Evolutionary conservation across 768 basidiomycete species (phyloP).

Genomic region (Pulveroboletus sp.): DNA sequence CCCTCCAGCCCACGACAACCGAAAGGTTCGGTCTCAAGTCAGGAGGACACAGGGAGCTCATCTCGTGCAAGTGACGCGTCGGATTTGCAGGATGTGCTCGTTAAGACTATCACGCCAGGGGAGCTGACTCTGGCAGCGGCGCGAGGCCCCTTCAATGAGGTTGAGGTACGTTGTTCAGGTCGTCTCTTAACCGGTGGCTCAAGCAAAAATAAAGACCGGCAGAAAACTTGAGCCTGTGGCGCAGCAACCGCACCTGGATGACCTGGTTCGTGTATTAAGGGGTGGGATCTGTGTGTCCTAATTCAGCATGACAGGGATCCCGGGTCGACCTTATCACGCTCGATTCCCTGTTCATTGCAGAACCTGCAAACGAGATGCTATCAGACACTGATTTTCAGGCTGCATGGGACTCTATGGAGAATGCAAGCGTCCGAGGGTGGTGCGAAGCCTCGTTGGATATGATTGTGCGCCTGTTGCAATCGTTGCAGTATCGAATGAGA

Average conservation of each 20-base stretch:
- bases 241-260: slow-evolving; percentile 8
- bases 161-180: slow-evolving; percentile 16
- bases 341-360: slow-evolving; percentile 63
- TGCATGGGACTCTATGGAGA: slow-evolving; percentile 52
- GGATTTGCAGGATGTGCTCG: slow-evolving; percentile 23
- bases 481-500: slow-evolving; percentile 39
- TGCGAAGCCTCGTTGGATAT: slow-evolving; percentile 51
- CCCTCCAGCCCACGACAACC: slow-evolving; percentile 28
- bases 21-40: slow-evolving; percentile 36
- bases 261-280: slow-evolving; percentile 16
- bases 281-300: slow-evolving; percentile 5
- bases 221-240: background rate
- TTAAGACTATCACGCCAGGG: slow-evolving; percentile 28
- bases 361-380: slow-evolving; percentile 29
- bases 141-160: slow-evolving; percentile 9
- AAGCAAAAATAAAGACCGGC: slow-evolving; percentile 8
- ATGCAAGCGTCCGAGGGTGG: slow-evolving; percentile 59
- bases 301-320: slow-evolving; percentile 27
- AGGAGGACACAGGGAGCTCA: slow-evolving; percentile 30
- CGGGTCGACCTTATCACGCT: slow-evolving; percentile 63
- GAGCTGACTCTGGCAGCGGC: slow-evolving; percentile 28
- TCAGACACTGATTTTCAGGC: slow-evolving; percentile 44
- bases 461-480: slow-evolving; percentile 51
- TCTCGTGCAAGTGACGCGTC: slow-evolving; percentile 24
- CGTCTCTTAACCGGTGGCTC: background rate